Base-by-base conservation (phyloP, 116 monocot species). In the Thalassia testudinum region DNA sequence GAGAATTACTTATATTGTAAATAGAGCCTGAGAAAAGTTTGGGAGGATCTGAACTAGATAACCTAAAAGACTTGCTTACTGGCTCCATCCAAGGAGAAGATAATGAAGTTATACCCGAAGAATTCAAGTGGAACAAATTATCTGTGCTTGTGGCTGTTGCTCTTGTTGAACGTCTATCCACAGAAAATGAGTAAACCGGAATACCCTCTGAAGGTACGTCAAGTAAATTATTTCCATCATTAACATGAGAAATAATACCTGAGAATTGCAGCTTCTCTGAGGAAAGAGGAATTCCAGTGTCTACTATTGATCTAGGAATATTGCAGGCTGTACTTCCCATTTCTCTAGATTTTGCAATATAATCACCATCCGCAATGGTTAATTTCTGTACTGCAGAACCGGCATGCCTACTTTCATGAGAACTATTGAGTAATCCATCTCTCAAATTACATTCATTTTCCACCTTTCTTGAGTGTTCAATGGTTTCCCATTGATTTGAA, bases 201-300 rank as follows among this genome's bases (percentile, higher is more conserved):
- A 97, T 81, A 53, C 85, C 87, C 63, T 82, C 85, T 63, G 85
- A 74, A 57, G 74, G 71, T 45, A 72, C 76, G 77, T 97, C 95
- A 76, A 52, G 57, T 51, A 82, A 77, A 63, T 69, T 85, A 59
- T 73, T 83, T 49, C 69, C 79, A 67, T 50, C 60, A 52, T 66
- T 74, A 28, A 75, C 58, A 38, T 88, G 78, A 21, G 85, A 76
- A 58, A 83, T 69, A 54, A 88, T 73, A 49, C 85, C 79, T 66
- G 88, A 85, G 60, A 88, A 75, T 34, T 76, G 76, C 67, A 83
- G 55, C 43, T 78, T 95, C 37, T 80, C 76, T 37, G 81, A 71
- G 22, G 56, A 68, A 62, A 78, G 56, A 50, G 76, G 63, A 64
- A 1, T 11, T 24, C 81, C 78, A 49, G 52, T 77, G 14, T 43